A percentile compares a stretch with the other conserved stretches of the same genome.
Evolutionary conservation across 805 yeast species (phyloP).

Genomic region (Huiozyma sinensis): DNA sequence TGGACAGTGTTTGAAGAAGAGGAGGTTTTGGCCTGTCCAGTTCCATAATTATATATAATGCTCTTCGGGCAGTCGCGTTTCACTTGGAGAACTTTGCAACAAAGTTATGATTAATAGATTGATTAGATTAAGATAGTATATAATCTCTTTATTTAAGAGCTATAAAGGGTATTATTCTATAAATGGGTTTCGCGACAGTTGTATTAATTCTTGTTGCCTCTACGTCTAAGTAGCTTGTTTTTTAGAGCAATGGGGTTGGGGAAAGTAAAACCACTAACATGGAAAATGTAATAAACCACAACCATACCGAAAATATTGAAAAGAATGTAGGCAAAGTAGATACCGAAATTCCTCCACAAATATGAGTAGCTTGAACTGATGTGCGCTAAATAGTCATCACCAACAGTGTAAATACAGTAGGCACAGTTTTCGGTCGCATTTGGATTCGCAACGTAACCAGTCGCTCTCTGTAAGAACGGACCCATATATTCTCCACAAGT

Average conservation of each 20-base stretch:
- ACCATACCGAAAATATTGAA: slow-evolving; percentile 34
- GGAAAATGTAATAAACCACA: slow-evolving; percentile 43
- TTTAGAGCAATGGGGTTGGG: no score
- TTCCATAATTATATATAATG: background rate
- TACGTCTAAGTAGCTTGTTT: no score
- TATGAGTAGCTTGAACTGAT: slow-evolving; percentile 24
- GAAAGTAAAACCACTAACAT: slow-evolving; percentile 19
- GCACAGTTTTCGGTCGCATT: slow-evolving; percentile 40
- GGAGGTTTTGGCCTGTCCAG: background rate
- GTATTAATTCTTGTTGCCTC: no score
- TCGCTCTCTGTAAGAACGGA: slow-evolving; percentile 8
- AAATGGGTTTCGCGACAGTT: no score
- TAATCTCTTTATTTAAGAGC: background rate
- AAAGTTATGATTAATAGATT: background rate
- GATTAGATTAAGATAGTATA: background rate
- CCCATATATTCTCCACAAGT: slow-evolving; percentile 19
- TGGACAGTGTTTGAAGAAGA: slow-evolving; percentile 92
- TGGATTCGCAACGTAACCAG: slow-evolving; percentile 18
- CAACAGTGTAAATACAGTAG: slow-evolving; percentile 42
- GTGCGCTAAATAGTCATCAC: slow-evolving; percentile 41
- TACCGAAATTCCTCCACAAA: slow-evolving; percentile 51
- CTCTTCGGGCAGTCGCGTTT: background rate
- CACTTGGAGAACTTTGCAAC: background rate
- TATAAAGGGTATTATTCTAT: no score
- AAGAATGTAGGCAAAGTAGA: slow-evolving; percentile 39